phyloP scores from a whole-genome alignment of 352 stramenopile species.

The Globisporangium nunn region DNA sequence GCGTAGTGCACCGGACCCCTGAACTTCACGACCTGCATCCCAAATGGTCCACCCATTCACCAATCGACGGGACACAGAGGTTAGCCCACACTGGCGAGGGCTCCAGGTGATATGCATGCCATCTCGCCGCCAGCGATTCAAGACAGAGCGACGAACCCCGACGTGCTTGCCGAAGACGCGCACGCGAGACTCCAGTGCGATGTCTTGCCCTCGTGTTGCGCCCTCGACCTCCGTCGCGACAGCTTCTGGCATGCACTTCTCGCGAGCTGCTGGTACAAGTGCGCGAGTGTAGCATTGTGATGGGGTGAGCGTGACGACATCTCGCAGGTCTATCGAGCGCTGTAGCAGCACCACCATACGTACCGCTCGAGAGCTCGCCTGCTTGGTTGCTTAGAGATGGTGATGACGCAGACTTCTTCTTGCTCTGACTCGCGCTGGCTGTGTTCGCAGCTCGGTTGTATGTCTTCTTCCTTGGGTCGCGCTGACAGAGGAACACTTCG shows the following conservation, averaged over 20 bases:
- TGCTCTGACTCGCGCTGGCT: background rate
- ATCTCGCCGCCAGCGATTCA: background rate
- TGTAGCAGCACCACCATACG: background rate
- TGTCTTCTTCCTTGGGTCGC: background rate
- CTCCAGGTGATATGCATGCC: background rate
- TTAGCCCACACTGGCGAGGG: background rate
- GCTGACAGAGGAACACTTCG: background rate
- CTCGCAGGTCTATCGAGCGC: background rate
- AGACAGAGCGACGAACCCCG: slow-evolving; percentile 20
- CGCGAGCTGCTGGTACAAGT: background rate
- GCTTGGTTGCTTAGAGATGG: background rate
- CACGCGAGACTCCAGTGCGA: slow-evolving; percentile 25
- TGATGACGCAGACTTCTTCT: background rate
- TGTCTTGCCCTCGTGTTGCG: background rate
- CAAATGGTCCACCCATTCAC: background rate
- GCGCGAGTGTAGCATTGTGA: background rate
- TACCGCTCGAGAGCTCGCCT: background rate
- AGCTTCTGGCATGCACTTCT: background rate
- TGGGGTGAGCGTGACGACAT: background rate
- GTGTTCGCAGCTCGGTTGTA: background rate
- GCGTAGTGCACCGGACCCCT: slow-evolving; percentile 58
- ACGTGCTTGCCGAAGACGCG: slow-evolving; percentile 28
- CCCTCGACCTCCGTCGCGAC: background rate
- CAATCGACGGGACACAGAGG: too few relatives aligned
- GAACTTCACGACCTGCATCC: slow-evolving; percentile 49